Percentiles rank a stretch among this genome's conserved stretches.
Evolutionary conservation across 306 rosid species (phyloP).

Genomic region (Cicer cuneatum): DNA sequence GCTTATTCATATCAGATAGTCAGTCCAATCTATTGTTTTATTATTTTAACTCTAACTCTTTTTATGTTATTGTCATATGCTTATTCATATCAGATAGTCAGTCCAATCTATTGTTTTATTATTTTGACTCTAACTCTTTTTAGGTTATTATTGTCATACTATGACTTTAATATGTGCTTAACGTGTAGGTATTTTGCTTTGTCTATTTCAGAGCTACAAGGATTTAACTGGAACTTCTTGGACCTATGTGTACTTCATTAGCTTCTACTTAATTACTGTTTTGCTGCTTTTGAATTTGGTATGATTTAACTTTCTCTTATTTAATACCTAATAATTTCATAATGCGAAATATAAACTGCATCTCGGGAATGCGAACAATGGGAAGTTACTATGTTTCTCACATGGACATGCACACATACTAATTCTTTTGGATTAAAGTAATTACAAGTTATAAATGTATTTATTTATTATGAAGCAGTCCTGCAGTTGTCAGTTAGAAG

Average conservation of each 20-base stretch:
- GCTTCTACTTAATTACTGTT: slow-evolving; percentile 85
- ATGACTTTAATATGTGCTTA: slow-evolving; percentile 31
- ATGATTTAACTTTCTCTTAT: slow-evolving; percentile 41
- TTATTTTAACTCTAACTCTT: not conserved
- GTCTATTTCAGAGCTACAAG: slow-evolving; percentile 78
- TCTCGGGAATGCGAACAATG: slow-evolving; percentile 28
- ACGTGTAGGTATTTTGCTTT: slow-evolving; percentile 39
- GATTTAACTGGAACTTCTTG: slow-evolving; percentile 82
- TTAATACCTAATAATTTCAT: slow-evolving; percentile 5
- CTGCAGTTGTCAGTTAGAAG: slow-evolving; percentile 2
- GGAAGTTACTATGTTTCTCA: slow-evolving; percentile 24
- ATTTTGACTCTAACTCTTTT: slow-evolving; percentile 8
- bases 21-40: slow-evolving; percentile 31
- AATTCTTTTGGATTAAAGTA: slow-evolving; percentile 8
- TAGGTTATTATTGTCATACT: slow-evolving; percentile 32
- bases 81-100: slow-evolving; percentile 30
- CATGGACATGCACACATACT: slow-evolving; percentile 2
- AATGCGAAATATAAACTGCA: slow-evolving; percentile 14
- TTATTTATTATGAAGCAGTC: slow-evolving; percentile 1
- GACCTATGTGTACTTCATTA: slow-evolving; percentile 72
- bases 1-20: slow-evolving; percentile 28
- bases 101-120: slow-evolving; percentile 27
- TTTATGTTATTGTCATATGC: slow-evolving; percentile 31
- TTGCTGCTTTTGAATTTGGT: slow-evolving; percentile 94
- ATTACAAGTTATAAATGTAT: slow-evolving; percentile 22